Conservation (phyloP, 2,329 filamentous ascomycete species). For the Fusarium ambrosium region DNA sequence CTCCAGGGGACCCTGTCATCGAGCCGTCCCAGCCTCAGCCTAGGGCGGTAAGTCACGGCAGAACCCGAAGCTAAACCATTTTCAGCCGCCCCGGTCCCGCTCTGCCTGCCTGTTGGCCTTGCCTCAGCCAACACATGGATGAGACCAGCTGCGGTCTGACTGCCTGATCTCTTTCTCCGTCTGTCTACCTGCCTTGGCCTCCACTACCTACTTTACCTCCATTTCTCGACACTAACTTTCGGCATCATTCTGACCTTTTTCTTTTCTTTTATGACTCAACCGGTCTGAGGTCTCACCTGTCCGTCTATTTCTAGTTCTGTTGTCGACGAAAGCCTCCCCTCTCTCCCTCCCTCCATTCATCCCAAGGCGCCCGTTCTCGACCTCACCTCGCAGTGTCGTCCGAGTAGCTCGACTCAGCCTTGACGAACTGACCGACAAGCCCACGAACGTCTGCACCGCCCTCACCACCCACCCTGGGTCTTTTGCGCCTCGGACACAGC, state of each 20-base stretch:
- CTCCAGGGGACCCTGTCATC: slow-evolving; percentile 16
- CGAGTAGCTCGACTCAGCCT: slow-evolving; percentile 26
- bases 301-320: slow-evolving; percentile 19
- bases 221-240: slow-evolving; percentile 24
- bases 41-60: slow-evolving; percentile 44
- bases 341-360: slow-evolving; percentile 15
- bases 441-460: background rate
- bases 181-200: slow-evolving; percentile 1
- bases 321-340: background rate
- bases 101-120: slow-evolving; percentile 37
- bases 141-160: slow-evolving; percentile 48
- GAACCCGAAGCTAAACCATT: slow-evolving; percentile 37
- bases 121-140: slow-evolving; percentile 44
- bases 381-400: slow-evolving; percentile 12
- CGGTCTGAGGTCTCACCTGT: slow-evolving; percentile 29
- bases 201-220: background rate
- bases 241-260: slow-evolving; percentile 12
- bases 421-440: slow-evolving; percentile 13
- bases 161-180: slow-evolving; percentile 45
- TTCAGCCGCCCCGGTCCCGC: slow-evolving; percentile 29
- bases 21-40: slow-evolving; percentile 28
- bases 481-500: slow-evolving; percentile 5
- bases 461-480: background rate
- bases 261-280: slow-evolving; percentile 38
- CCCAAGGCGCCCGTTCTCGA: slow-evolving; percentile 15